Evolutionary conservation across 495 filamentous ascomycete genomes (phyloP).

Genomic region (Geoglossum glabrum): DNA sequence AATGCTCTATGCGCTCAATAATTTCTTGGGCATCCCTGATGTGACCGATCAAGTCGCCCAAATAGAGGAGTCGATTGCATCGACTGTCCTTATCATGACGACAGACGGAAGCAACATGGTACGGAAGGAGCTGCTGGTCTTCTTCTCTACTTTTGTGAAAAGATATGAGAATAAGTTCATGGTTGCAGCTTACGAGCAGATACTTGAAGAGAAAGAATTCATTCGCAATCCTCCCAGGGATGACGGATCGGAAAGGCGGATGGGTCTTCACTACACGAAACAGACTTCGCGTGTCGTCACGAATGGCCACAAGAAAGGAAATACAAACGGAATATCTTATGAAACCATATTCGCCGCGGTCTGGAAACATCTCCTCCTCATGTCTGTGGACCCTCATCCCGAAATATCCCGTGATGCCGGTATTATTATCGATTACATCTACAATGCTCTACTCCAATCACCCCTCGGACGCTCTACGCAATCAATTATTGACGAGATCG

Average conservation of each 20-base stretch:
- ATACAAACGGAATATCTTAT: conserved; percentile 34
- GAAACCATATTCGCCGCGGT: conserved; percentile 80
- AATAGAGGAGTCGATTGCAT: conserved; percentile 74
- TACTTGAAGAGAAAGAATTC: conserved; percentile 64
- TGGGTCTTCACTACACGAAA: conserved; percentile 32
- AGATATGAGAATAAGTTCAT: conserved; percentile 85
- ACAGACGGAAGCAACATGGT: conserved; percentile 86
- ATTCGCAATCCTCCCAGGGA: conserved; percentile 27
- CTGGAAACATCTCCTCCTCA: conserved; percentile 79
- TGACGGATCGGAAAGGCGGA: conserved; percentile 33
- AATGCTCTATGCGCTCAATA: conserved; percentile 79
- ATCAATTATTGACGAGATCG: conserved; percentile 55
- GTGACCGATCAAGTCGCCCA: conserved; percentile 76
- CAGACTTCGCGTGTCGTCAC: conserved; percentile 27
- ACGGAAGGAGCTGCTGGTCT: conserved; percentile 76
- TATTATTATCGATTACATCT: conserved; percentile 65
- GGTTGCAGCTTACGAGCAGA: conserved; percentile 78
- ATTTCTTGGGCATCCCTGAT: conserved; percentile 83
- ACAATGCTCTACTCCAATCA: conserved; percentile 55
- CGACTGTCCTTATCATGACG: conserved; percentile 66
- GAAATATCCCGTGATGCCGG: conserved; percentile 73
- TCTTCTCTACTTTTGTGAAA: conserved; percentile 78
- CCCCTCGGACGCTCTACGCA: conserved; percentile 49
- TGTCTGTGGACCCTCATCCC: conserved; percentile 87
- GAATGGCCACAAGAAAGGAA: conserved; percentile 15